A percentile compares a stretch with the other conserved stretches of the same genome.
These are phyloP conservation scores for Calonectria henricotiae DNA, from an alignment of 2,329 filamentous ascomycete species.

Conservation along the genomic window DNA sequence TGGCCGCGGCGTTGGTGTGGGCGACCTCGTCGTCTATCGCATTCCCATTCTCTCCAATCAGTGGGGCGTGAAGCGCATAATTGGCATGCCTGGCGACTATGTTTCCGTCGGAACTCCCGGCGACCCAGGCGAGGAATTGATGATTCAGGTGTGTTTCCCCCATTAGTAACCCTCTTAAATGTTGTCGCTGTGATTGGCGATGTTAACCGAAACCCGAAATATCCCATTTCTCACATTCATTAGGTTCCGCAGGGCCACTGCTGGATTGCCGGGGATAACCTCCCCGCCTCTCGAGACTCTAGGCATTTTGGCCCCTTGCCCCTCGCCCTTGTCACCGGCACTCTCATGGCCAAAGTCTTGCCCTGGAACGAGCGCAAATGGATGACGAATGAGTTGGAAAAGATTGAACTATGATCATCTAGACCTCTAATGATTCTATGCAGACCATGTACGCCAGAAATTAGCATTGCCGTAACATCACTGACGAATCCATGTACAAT, in stretches of 20 bases:
- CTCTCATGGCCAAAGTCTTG: slow-evolving; percentile 78
- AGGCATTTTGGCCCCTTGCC: slow-evolving; percentile 90
- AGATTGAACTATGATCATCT: slow-evolving; percentile 44
- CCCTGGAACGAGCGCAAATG: slow-evolving; percentile 69
- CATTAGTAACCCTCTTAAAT: not conserved
- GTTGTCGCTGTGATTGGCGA: no score
- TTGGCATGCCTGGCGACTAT: slow-evolving; percentile 84
- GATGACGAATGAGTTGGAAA: slow-evolving; percentile 65
- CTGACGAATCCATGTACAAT: slow-evolving; percentile 40
- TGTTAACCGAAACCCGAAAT: no score
- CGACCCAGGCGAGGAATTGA: slow-evolving; percentile 62
- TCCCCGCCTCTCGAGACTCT: slow-evolving; percentile 88
- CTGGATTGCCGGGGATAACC: slow-evolving; percentile 91
- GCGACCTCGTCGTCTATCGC: slow-evolving; percentile 86
- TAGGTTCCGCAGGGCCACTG: slow-evolving; percentile 94
- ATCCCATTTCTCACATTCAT: slow-evolving; percentile 31
- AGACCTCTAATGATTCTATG: not conserved
- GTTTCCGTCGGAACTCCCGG: slow-evolving; percentile 78
- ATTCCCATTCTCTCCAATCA: slow-evolving; percentile 79
- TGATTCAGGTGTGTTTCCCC: slow-evolving; percentile 74
- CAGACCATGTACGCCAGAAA: slow-evolving; percentile 31
- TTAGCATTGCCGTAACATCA: slow-evolving; percentile 6
- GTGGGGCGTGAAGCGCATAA: slow-evolving; percentile 83
- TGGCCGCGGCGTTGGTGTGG: slow-evolving; percentile 79
- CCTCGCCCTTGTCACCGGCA: slow-evolving; percentile 86